Base-by-base conservation (phyloP, 805 yeast genomes). In the Nakazawaea holstii region DNA sequence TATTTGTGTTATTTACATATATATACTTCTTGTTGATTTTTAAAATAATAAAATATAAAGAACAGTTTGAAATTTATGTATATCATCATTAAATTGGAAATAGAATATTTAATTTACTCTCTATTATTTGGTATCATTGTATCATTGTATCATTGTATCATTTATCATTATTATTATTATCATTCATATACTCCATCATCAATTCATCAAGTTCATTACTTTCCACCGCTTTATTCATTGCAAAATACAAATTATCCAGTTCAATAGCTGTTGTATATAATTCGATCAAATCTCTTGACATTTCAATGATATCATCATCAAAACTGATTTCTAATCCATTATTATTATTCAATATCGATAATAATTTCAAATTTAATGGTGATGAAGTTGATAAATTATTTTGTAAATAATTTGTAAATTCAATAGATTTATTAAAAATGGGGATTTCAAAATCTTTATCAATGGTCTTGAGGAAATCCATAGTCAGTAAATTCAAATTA, bases 211-310 rank as follows among this genome's bases (percentile, higher is more conserved):
- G 43, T 28, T 53, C 55, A 32, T 52, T 54, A 42, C 47, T 53
- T 30, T 60, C 59, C 35, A 54, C 49, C 41, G 56, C 70, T 50
- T 64, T 65, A 52, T 79, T 80, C 80, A 87, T 84, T 49, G 87
- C 79, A 49, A 76, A 66, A 59, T 79, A 87, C 52, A 88, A 66
- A 45, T 80, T 77, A 61, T 89, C 95, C 1, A 89, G 88, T 55
- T 87, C 95, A 53, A 85, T 90, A 56, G 82, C 82, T 4, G 88
- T 84, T 9, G 82, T 76, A 50, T 82, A 79, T 27, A 74, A 72
- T 49, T 82, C 88, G 46, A 89, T 66, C 15, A 88, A 74, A 52
- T 82, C 87, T 52, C 88, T 70, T 0, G 95, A 83, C 57, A 83
- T 66, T 52, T 82, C 88, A 35, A 84, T 78, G 2, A 80, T 78